Conservation (phyloP, 1,284 basidiomycete genomes). For the Gomphus bonarii region DNA sequence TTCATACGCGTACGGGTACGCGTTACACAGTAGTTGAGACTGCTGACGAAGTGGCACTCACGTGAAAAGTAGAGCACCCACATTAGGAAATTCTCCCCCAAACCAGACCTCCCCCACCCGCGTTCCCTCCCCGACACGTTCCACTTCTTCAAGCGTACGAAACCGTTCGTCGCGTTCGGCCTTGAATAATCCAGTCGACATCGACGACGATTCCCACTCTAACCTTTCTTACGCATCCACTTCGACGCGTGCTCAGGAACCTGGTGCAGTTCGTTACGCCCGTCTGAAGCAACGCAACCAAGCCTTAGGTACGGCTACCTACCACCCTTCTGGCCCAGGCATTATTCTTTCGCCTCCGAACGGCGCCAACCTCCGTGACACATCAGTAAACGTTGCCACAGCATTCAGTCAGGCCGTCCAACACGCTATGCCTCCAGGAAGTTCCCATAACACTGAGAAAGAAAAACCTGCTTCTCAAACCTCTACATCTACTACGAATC, state of each 20-base stretch:
- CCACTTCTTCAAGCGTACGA: constrained; percentile 12
- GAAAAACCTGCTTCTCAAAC: constrained; percentile 8
- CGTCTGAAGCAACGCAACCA: constrained; percentile 43
- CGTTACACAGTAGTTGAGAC: constrained; percentile 11
- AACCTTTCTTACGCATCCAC: constrained; percentile 7
- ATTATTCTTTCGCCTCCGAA: constrained; percentile 36
- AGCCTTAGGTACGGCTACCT: constrained; percentile 25
- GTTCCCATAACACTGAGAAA: constrained; percentile 10
- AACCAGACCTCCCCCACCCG: constrained; percentile 33
- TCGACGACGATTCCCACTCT: constrained; percentile 25
- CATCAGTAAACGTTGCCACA: constrained; percentile 74
- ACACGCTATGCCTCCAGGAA: constrained; percentile 28
- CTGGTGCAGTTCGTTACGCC: constrained; percentile 38
- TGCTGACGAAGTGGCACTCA: not conserved
- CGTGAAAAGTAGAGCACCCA: constrained; percentile 38
- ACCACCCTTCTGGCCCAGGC: constrained; percentile 21
- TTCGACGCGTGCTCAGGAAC: constrained; percentile 20
- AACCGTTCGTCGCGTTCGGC: constrained; percentile 14
- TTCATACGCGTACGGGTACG: constrained; percentile 16
- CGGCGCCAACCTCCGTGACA: constrained; percentile 65
- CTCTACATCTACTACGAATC: constrained; percentile 8
- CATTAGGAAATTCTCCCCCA: constrained; percentile 46
- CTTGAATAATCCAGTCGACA: constrained; percentile 14
- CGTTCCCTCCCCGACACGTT: constrained; percentile 12
- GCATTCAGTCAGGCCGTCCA: constrained; percentile 64